These are phyloP conservation scores for Catenaria anguillulae DNA, from an alignment of 371 early-diverging fungal genomes.

Conservation along the genomic window DNA sequence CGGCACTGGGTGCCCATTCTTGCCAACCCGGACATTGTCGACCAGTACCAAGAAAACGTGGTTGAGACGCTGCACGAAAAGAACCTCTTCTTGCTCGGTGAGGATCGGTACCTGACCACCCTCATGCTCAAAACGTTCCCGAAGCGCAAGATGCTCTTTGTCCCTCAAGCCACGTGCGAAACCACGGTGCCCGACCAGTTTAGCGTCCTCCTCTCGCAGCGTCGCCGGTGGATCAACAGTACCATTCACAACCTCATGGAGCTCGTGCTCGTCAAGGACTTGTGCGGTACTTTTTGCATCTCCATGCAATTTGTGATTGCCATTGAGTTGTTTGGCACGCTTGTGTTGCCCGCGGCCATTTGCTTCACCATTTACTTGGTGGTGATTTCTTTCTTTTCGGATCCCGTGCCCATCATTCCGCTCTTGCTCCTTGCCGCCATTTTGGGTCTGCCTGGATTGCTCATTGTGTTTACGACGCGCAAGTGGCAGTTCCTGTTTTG, in stretches of 20 bases:
- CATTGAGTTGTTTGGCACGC: conserved; percentile 71
- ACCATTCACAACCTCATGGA: conserved; percentile 76
- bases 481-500: conserved; percentile 26
- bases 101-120: conserved; percentile 96
- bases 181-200: conserved; percentile 69
- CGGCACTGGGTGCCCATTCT: conserved; percentile 52
- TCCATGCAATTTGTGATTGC: conserved; percentile 78
- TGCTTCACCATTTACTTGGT: conserved; percentile 38
- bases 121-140: conserved; percentile 84
- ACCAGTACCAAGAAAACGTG: conserved; percentile 89
- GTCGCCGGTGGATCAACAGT: conserved; percentile 82
- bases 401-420: neutral
- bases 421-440: conserved; percentile 9
- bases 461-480: conserved; percentile 29
- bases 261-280: conserved; percentile 56
- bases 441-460: conserved; percentile 6
- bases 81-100: conserved; percentile 93
- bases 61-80: conserved; percentile 98
- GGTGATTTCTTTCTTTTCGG: conserved; percentile 9
- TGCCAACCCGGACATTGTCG: conserved; percentile 84
- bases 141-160: conserved; percentile 86
- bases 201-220: conserved; percentile 58
- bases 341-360: conserved; percentile 70
- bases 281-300: conserved; percentile 78
- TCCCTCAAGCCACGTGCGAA: conserved; percentile 81